phyloP scores from a whole-genome alignment of 2,329 filamentous ascomycete species.

The Trichoderma endophyticum region DNA sequence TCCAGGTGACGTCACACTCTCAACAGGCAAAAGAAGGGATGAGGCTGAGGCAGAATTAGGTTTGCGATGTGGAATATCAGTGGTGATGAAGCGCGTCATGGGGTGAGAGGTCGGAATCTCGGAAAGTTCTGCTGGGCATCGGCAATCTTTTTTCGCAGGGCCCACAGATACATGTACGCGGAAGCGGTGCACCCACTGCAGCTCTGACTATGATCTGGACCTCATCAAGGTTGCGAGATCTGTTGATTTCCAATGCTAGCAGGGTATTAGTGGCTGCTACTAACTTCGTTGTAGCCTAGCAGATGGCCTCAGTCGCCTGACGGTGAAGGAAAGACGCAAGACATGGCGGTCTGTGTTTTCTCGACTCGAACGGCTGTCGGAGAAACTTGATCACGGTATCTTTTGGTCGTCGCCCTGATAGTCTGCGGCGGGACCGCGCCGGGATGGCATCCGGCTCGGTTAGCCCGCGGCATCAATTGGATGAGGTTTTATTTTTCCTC shows the following conservation, averaged over 20 bases:
- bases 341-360: neutral
- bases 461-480: neutral
- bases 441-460: neutral
- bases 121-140: neutral
- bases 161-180: neutral
- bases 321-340: neutral
- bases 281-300: neutral
- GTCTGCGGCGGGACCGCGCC: neutral
- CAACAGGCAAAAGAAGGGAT: neutral
- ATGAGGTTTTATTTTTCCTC: neutral
- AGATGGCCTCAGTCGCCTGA: neutral
- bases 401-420: neutral
- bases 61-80: neutral
- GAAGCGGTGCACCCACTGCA: neutral
- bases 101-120: neutral
- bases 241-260: neutral
- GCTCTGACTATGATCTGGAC: neutral
- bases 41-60: neutral
- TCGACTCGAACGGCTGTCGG: neutral
- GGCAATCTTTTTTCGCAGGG: neutral
- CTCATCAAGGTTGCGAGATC: neutral
- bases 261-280: neutral
- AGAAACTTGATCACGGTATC: neutral
- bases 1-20: neutral
- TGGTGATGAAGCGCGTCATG: neutral